These are phyloP conservation scores for Leonotis leonurus DNA, from an alignment of 257 asterid species.

Conservation along the genomic window DNA sequence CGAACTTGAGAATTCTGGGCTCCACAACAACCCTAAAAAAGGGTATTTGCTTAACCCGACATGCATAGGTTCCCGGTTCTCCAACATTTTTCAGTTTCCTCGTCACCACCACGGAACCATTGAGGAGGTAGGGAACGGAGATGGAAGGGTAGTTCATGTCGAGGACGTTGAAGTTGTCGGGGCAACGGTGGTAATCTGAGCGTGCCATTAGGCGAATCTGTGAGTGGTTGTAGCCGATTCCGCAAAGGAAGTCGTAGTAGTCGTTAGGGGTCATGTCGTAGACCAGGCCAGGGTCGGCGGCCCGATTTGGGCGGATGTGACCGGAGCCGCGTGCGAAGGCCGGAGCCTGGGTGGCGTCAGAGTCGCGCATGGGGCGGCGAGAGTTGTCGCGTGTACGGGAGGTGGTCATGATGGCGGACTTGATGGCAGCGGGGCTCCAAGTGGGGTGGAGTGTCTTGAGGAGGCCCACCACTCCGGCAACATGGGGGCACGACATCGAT, in stretches of 20 bases:
- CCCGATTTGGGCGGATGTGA: constrained; percentile 49
- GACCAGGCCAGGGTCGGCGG: constrained; percentile 57
- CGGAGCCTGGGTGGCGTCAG: background rate
- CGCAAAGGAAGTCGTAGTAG: constrained; percentile 52
- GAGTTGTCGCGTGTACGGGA: constrained; percentile 55
- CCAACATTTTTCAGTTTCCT: constrained; percentile 59
- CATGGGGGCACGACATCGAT: constrained; percentile 74
- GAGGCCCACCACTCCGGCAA: constrained; percentile 51
- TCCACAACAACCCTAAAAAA: constrained; percentile 27
- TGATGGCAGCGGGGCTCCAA: constrained; percentile 64
- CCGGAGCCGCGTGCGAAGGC: constrained; percentile 53
- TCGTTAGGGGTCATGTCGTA: constrained; percentile 42
- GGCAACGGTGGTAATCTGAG: constrained; percentile 29
- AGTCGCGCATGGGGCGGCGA: constrained; percentile 10
- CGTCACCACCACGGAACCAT: constrained; percentile 13
- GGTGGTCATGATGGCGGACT: constrained; percentile 58
- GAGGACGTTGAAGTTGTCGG: constrained; percentile 12
- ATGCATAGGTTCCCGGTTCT: constrained; percentile 27
- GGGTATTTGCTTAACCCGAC: constrained; percentile 25
- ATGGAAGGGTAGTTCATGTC: constrained; percentile 56
- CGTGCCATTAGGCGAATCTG: background rate
- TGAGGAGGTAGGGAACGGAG: constrained; percentile 13
- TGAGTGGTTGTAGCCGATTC: constrained; percentile 40
- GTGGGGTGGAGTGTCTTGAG: constrained; percentile 44
- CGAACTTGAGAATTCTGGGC: constrained; percentile 27